These are phyloP conservation scores for Cymbopogon flexuosus DNA, from an alignment of 202 grass and related monocot species.

Conservation along the genomic window DNA sequence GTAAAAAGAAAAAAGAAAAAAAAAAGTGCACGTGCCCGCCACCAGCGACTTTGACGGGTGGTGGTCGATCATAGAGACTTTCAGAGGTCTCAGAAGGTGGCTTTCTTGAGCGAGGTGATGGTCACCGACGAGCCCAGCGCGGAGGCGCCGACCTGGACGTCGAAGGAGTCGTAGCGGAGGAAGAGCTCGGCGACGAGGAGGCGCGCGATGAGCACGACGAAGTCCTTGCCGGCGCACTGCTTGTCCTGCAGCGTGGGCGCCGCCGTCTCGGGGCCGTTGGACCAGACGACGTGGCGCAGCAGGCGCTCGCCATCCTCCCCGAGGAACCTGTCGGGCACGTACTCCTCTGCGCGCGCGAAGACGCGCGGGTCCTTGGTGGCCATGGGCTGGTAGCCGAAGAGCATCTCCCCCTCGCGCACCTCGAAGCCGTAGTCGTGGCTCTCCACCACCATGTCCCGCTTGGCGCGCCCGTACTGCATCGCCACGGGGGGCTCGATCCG, in stretches of 20 bases:
- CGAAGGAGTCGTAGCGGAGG: conserved; percentile 85
- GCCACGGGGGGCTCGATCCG: conserved; percentile 84
- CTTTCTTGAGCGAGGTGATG: conserved; percentile 82
- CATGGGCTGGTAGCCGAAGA: conserved; percentile 98
- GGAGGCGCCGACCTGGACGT: conserved; percentile 68
- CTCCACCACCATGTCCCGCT: conserved; percentile 84
- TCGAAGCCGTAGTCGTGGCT: conserved; percentile 86
- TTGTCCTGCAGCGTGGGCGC: conserved; percentile 77
- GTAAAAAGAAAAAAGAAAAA: not conserved
- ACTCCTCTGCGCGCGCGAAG: conserved; percentile 68
- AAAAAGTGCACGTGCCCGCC: not conserved
- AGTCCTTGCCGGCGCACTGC: conserved; percentile 96
- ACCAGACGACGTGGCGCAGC: conserved; percentile 80
- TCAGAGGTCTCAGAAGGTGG: conserved; percentile 41
- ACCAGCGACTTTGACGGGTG: not conserved
- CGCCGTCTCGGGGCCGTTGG: conserved; percentile 81
- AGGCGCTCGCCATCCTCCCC: conserved; percentile 52
- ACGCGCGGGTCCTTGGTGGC: conserved; percentile 85
- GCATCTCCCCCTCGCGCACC: conserved; percentile 81
- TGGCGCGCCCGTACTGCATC: conserved; percentile 82
- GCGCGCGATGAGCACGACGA: conserved; percentile 81
- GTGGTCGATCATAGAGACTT: conserved; percentile 9
- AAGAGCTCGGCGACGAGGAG: conserved; percentile 85
- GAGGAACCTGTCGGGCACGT: conserved; percentile 78
- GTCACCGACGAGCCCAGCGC: conserved; percentile 74